Evolutionary conservation across 306 rosid genomes (phyloP).

Genomic region (Trifolium subterraneum): DNA sequence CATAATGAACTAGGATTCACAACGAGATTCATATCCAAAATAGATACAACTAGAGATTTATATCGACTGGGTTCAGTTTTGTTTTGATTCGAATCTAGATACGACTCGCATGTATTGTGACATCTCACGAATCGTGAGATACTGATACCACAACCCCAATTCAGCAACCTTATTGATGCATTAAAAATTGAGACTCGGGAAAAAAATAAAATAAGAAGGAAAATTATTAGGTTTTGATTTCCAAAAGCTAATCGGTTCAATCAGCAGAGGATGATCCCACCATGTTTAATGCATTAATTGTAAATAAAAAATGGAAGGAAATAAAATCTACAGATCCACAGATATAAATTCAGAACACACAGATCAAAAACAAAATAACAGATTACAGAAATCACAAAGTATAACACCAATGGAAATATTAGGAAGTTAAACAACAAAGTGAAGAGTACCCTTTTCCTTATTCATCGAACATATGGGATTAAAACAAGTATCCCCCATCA

Average conservation of each 20-base stretch:
- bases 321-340: constrained; percentile 30
- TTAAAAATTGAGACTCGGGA: neutral
- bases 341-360: constrained; percentile 36
- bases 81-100: neutral
- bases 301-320: constrained; percentile 15
- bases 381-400: constrained; percentile 10
- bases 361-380: constrained; percentile 21
- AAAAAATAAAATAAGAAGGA: constrained; percentile 30
- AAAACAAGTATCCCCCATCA: neutral
- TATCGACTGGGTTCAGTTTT: neutral
- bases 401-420: neutral
- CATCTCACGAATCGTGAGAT: neutral
- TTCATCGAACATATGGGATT: neutral
- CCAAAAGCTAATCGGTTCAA: constrained; percentile 35
- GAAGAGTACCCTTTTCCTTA: constrained; percentile 34
- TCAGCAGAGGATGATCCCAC: constrained; percentile 23
- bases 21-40: neutral
- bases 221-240: constrained; percentile 1
- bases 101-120: neutral
- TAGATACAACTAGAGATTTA: neutral
- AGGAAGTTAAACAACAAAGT: constrained; percentile 31
- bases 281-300: constrained; percentile 23
- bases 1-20: neutral
- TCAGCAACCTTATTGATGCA: neutral
- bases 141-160: neutral